phyloP scores from a whole-genome alignment of 257 asterid genomes.

The Marsdenia floribunda region DNA sequence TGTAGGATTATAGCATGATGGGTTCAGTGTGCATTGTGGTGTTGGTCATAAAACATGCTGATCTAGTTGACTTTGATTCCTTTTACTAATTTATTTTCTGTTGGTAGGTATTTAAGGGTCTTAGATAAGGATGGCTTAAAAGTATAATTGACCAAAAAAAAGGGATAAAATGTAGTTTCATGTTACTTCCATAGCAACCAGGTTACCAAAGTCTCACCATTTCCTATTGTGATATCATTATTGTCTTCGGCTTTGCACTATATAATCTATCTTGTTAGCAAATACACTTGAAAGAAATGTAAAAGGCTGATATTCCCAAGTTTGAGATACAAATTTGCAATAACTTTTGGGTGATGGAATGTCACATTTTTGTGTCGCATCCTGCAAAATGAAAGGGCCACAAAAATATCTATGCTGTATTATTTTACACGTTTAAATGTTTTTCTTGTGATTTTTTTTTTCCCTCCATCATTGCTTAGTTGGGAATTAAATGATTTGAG shows the following conservation, averaged over 20 bases:
- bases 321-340: background rate
- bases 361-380: background rate
- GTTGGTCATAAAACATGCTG: background rate
- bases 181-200: background rate
- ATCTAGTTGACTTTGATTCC: background rate
- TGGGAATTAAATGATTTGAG: background rate
- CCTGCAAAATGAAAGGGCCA: background rate
- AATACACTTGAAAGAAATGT: background rate
- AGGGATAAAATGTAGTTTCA: background rate
- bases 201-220: background rate
- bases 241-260: background rate
- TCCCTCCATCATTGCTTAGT: background rate
- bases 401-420: background rate
- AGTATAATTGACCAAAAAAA: background rate
- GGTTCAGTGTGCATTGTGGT: background rate
- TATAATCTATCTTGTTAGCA: background rate
- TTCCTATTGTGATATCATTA: background rate
- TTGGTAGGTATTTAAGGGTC: background rate
- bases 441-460: background rate
- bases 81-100: background rate
- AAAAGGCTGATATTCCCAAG: background rate
- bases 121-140: constrained; percentile 1
- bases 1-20: background rate
- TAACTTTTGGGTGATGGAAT: background rate
- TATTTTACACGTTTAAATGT: background rate